Evolutionary conservation across 768 basidiomycete species (phyloP), one percentile per base, ranked within the genome.

Genomic region (Tulasnella sp.): DNA sequence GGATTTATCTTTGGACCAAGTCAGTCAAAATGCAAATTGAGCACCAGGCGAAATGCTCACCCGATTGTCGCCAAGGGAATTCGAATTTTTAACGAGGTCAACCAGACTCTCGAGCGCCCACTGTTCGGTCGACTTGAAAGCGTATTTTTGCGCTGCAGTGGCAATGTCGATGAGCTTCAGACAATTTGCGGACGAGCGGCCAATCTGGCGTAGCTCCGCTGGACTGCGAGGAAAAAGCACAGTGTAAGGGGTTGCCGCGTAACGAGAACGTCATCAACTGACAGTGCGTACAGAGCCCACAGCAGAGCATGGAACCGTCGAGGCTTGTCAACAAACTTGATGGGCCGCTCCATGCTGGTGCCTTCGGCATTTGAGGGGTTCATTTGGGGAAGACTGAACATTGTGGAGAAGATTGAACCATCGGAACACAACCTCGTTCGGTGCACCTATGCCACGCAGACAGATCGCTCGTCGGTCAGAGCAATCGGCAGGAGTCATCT

Each of bases 241-340:
- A 52, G 19, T 36, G 32, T 23, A 35, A 52, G 32, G 7, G 50
- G 25, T 17, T 5, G n/a, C n/a, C n/a, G 2, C 7, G 37, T 6
- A 21, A 29, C 4, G 35, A 7, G 1, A 32, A 53, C 32, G 29
- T 12, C 39, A 43, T 15, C 12, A 29, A 57, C 55, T 57, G 34
- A 57, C 55, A 57, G 37, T 41, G 55, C 55, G 42, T 57, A 57
- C 46, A 57, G 21, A 29, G 55, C 55, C 55, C 55, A 57, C 8
- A 57, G 46, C 17, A 57, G 55, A 39, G 29, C 37, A 43, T 41
- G 31, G 42, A 57, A 57, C 8, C 55, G 42, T 17, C 46, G 42
- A 23, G 55, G 55, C 46, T 57, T 57, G 19, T 57, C 55, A 31
- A 37, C 32, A 31, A 57, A 46, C 15, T 37, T 41, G 42, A 57